A percentile compares a stretch with the other conserved stretches of the same genome.
Conservation (phyloP, 306 rosid species). For the Cucumis hystrix region DNA sequence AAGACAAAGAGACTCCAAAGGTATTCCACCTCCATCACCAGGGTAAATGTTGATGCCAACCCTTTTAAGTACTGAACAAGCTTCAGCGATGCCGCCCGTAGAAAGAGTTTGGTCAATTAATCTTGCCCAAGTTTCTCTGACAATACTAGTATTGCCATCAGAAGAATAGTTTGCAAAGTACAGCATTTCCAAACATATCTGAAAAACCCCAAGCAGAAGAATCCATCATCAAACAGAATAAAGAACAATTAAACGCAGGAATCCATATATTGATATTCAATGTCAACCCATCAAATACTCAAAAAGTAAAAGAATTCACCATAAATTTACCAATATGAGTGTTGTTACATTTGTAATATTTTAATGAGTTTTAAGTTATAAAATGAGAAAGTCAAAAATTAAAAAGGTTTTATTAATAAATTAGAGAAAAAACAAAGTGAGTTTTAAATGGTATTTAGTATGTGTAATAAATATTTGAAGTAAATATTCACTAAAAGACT, state of each 20-base stretch:
- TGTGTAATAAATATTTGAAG: too few relatives aligned
- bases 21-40: slow-evolving; percentile 79
- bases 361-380: too few relatives aligned
- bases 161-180: slow-evolving; percentile 90
- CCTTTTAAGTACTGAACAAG: slow-evolving; percentile 83
- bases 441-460: too few relatives aligned
- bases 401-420: too few relatives aligned
- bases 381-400: too few relatives aligned
- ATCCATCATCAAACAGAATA: not conserved
- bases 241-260: not conserved
- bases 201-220: slow-evolving; percentile 17
- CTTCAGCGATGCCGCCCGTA: slow-evolving; percentile 88
- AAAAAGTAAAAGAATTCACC: not conserved
- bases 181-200: slow-evolving; percentile 89
- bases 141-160: slow-evolving; percentile 70
- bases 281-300: not conserved
- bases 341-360: too few relatives aligned
- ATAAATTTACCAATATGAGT: not conserved
- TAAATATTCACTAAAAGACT: too few relatives aligned
- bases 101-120: slow-evolving; percentile 85
- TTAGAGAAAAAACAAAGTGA: too few relatives aligned
- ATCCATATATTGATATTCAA: not conserved
- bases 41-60: slow-evolving; percentile 93
- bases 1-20: slow-evolving; percentile 72
- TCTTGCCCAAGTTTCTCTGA: slow-evolving; percentile 92